These are phyloP conservation scores for Astrocystis sublimbata DNA, from an alignment of 495 filamentous ascomycete genomes.

Conservation along the genomic window DNA sequence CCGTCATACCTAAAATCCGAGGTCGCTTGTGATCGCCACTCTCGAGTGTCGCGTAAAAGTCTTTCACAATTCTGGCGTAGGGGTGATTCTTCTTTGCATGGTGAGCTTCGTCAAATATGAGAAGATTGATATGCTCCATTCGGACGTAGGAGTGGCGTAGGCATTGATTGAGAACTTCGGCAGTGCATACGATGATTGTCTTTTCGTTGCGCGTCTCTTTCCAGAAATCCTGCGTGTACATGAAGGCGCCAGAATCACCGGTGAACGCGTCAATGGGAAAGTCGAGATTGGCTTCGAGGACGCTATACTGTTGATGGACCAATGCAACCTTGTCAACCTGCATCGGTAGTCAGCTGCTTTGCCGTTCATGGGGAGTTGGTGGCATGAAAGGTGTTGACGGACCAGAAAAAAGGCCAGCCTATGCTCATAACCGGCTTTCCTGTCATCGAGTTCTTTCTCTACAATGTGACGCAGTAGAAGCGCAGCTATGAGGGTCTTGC, in stretches of 20 bases:
- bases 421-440: slow-evolving; percentile 58
- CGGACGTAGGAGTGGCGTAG: slow-evolving; percentile 78
- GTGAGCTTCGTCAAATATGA: slow-evolving; percentile 96
- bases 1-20: slow-evolving; percentile 94
- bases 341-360: not conserved
- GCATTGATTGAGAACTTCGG: slow-evolving; percentile 77
- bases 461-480: slow-evolving; percentile 78
- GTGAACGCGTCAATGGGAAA: slow-evolving; percentile 76
- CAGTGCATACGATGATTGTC: slow-evolving; percentile 93
- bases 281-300: slow-evolving; percentile 81
- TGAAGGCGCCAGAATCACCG: slow-evolving; percentile 57
- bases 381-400: slow-evolving; percentile 16
- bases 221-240: slow-evolving; percentile 72
- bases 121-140: slow-evolving; percentile 82
- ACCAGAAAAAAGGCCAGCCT: slow-evolving; percentile 86
- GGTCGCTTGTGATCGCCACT: slow-evolving; percentile 54
- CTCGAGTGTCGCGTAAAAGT: slow-evolving; percentile 63
- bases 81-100: slow-evolving; percentile 94
- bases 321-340: slow-evolving; percentile 86
- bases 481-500: slow-evolving; percentile 94
- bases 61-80: slow-evolving; percentile 89
- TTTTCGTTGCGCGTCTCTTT: slow-evolving; percentile 63
- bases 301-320: slow-evolving; percentile 86
- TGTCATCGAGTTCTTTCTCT: slow-evolving; percentile 72
- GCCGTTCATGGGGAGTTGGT: too few species aligned